Percentiles rank a stretch among this genome's conserved stretches.
Conservation (phyloP, 306 rosid species). For the Macrotyloma uniflorum region DNA sequence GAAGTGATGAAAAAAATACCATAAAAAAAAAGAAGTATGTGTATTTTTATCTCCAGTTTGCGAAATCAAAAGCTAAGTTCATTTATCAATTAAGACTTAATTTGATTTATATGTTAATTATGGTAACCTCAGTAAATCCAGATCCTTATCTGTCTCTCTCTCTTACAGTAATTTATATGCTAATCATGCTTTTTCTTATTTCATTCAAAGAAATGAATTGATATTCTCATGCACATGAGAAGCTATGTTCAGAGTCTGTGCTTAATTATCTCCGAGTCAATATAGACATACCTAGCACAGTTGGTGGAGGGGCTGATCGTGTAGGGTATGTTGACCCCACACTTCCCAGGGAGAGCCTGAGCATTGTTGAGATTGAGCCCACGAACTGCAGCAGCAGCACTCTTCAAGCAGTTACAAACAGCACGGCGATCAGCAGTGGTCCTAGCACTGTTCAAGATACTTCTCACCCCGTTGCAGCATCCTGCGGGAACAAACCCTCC, state of each 20-base stretch:
- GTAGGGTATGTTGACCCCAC: slow-evolving; percentile 57
- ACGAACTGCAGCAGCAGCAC: background rate
- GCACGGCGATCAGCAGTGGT: slow-evolving; percentile 32
- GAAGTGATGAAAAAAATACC: too few species aligned
- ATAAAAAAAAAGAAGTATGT: too few species aligned
- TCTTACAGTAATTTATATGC: too few species aligned
- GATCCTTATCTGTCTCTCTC: too few species aligned
- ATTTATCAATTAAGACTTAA: too few species aligned
- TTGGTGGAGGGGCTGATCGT: slow-evolving; percentile 58
- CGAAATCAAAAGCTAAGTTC: too few species aligned
- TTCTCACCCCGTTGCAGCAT: slow-evolving; percentile 53
- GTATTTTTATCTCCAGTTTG: too few species aligned
- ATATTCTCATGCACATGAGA: too few species aligned
- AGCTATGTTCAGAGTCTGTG: background rate
- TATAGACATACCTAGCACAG: slow-evolving; percentile 33
- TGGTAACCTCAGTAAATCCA: too few species aligned
- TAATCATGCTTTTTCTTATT: too few species aligned
- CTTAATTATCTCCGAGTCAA: background rate
- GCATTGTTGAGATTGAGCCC: slow-evolving; percentile 26
- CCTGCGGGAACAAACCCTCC: slow-evolving; percentile 15
- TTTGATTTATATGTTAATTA: too few species aligned
- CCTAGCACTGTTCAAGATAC: background rate
- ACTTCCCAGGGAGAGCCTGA: slow-evolving; percentile 46
- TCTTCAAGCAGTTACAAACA: slow-evolving; percentile 56
- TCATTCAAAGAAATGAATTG: too few species aligned